Conservation (phyloP, 108 stramenopile species). For the Skeletonema potamos region DNA sequence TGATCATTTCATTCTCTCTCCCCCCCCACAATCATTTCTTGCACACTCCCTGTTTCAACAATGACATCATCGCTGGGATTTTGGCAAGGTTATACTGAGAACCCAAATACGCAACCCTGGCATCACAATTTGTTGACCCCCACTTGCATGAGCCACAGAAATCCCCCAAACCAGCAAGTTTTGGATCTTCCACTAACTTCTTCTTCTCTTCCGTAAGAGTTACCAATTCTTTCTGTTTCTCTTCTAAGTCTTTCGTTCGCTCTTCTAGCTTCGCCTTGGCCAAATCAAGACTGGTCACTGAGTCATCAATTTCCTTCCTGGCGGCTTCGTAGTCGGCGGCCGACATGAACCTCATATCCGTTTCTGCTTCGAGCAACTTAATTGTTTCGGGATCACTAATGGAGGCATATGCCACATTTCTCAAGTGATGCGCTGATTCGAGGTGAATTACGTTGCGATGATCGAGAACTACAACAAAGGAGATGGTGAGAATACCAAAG, state of each 20-base stretch:
- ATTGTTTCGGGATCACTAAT: conserved; percentile 35
- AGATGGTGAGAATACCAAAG: conserved; percentile 23
- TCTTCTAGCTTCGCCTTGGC: conserved; percentile 24
- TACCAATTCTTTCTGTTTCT: conserved; percentile 36
- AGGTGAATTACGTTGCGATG: conserved; percentile 35
- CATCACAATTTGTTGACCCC: conserved; percentile 17
- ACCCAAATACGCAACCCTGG: conserved; percentile 23
- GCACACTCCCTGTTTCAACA: conserved; percentile 11
- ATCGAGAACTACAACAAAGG: conserved; percentile 24
- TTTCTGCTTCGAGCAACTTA: conserved; percentile 33
- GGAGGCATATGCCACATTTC: conserved; percentile 5
- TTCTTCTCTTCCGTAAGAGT: conserved; percentile 54
- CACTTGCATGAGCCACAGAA: conserved; percentile 21
- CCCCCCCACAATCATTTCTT: not conserved
- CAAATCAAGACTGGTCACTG: conserved; percentile 30
- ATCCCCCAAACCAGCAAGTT: conserved; percentile 11
- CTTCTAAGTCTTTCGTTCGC: conserved; percentile 34
- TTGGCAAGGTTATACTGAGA: not conserved
- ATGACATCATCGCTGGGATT: conserved; percentile 1
- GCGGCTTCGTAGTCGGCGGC: conserved; percentile 43
- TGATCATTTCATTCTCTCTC: not conserved
- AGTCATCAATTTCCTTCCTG: not conserved
- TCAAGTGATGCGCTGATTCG: conserved; percentile 39
- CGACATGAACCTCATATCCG: conserved; percentile 46
- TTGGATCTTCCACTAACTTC: conserved; percentile 30